A percentile compares a stretch with the other conserved stretches of the same genome.
These are phyloP conservation scores for Dryas integrifolia DNA, from an alignment of 331 rosid species.

Conservation along the genomic window DNA sequence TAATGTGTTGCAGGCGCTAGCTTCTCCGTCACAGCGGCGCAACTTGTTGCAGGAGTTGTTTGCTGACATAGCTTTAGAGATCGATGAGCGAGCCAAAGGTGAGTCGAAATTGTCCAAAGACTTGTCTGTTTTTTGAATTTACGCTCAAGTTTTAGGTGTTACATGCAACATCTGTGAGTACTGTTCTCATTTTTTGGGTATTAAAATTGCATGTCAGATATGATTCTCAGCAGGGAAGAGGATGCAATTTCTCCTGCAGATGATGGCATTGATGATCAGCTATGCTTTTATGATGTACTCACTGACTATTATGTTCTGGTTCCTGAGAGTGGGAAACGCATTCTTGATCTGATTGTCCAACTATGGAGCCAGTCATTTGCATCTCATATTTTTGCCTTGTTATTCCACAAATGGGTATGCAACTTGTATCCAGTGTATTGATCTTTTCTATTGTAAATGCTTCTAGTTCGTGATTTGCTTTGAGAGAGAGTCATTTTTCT, in stretches of 20 bases:
- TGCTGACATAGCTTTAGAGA: slow-evolving; percentile 90
- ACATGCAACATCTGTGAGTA: not conserved
- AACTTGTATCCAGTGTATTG: slow-evolving; percentile 7
- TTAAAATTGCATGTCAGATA: slow-evolving; percentile 47
- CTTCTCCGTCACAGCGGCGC: slow-evolving; percentile 83
- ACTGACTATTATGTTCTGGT: slow-evolving; percentile 78
- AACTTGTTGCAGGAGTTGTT: slow-evolving; percentile 87
- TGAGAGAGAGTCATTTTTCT: too few relatives aligned
- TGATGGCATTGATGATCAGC: slow-evolving; percentile 40
- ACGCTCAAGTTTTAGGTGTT: not conserved
- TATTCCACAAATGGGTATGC: slow-evolving; percentile 97
- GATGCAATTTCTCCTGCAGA: slow-evolving; percentile 60
- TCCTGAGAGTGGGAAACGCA: slow-evolving; percentile 75
- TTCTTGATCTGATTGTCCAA: slow-evolving; percentile 86
- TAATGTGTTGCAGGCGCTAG: slow-evolving; percentile 58
- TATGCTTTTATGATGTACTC: slow-evolving; percentile 89
- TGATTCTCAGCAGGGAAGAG: slow-evolving; percentile 71
- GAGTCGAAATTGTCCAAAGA: slow-evolving; percentile 20
- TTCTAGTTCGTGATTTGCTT: too few relatives aligned
- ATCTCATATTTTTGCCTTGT: slow-evolving; percentile 79
- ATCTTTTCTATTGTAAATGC: not conserved
- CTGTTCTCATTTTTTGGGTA: slow-evolving; percentile 17
- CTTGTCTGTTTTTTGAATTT: not conserved
- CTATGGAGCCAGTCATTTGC: slow-evolving; percentile 99
- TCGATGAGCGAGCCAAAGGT: slow-evolving; percentile 94